Evolutionary conservation across 2,329 filamentous ascomycete species (phyloP), one percentile per base, ranked within the genome.

Genomic region (Clarireedia sp.): DNA sequence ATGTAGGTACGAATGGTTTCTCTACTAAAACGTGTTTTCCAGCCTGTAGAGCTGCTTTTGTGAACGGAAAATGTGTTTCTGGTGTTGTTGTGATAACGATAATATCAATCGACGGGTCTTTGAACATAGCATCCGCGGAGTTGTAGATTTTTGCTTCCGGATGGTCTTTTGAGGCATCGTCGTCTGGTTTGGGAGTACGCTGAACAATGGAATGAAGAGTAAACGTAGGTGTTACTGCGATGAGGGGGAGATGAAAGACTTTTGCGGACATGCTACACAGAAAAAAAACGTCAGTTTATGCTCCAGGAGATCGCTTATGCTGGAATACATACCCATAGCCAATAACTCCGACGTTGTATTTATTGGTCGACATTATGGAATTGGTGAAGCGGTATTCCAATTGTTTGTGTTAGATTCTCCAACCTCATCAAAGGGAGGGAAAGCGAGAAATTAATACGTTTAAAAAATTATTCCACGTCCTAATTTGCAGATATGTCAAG

Each of bases 241-340:
- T 79, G 72, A 90, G 87, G 59, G 88, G 89, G 67, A 92, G 90
- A 71, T 94, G 88, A 73, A 92, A 94, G 72, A 87, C 77, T 68
- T 90, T 91, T 71, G 89, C 88, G 55, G 77, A 80, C 66, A 82
- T 69, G 63, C 80, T 69, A 47, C 6, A 41, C 2, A 19, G 38
- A 19, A 41, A 41, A 14, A 9, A 33, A 33, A 33, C 12, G 10
- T 33, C 9, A 33, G 29, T 33, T 33, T 33, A 33, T 33, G 29
- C 29, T 33, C 29, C 29, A 33, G 10, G 29, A 33, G 29, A 33
- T 14, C 29, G 29, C 24, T 26, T 5, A 3, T 33, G 10, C 29
- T 5, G 12, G 29, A 33, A 9, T 33, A 33, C 29, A 33, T 33
- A 12, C 29, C 29, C 38, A 41, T 41, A 41, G 6, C 38, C 38